Evolutionary conservation across 2,329 filamentous ascomycete species (phyloP).

Genomic region (Penicillium hordei): DNA sequence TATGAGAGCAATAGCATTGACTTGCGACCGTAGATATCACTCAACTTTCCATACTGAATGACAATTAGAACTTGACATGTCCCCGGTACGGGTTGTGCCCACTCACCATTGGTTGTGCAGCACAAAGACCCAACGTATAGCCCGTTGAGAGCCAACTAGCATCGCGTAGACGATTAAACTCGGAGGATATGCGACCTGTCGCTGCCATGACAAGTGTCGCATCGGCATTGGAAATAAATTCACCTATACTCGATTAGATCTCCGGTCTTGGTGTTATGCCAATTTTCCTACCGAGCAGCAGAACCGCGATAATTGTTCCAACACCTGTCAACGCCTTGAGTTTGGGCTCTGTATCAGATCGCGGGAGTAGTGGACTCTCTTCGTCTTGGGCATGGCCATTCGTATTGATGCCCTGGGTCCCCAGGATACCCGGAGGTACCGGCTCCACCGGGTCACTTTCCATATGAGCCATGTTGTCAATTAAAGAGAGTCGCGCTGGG

Average conservation of each 20-base stretch:
- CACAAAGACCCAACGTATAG: slow-evolving; percentile 53
- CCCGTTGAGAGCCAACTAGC: slow-evolving; percentile 60
- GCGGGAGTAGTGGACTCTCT: slow-evolving; percentile 19
- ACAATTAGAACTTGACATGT: slow-evolving; percentile 9
- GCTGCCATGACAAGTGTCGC: slow-evolving; percentile 65
- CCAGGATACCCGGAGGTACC: neutral
- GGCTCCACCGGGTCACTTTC: neutral
- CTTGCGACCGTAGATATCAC: slow-evolving; percentile 59
- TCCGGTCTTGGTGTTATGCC: neutral
- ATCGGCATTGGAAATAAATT: slow-evolving; percentile 67
- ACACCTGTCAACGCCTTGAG: slow-evolving; percentile 18
- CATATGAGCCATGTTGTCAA: slow-evolving; percentile 10
- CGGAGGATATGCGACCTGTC: slow-evolving; percentile 61
- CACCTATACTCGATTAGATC: slow-evolving; percentile 40
- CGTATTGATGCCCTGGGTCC: neutral
- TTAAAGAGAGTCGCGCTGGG: neutral
- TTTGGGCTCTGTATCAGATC: neutral
- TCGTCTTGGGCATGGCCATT: slow-evolving; percentile 13
- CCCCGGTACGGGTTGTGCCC: neutral
- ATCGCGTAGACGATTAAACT: slow-evolving; percentile 57
- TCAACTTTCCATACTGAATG: slow-evolving; percentile 55
- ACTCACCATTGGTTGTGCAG: slow-evolving; percentile 54
- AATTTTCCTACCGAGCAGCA: slow-evolving; percentile 28
- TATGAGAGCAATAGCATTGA: slow-evolving; percentile 52
- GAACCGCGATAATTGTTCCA: slow-evolving; percentile 28